phyloP scores from a whole-genome alignment of 1,284 basidiomycete species.

The Tetrapyrgos nigripes region DNA sequence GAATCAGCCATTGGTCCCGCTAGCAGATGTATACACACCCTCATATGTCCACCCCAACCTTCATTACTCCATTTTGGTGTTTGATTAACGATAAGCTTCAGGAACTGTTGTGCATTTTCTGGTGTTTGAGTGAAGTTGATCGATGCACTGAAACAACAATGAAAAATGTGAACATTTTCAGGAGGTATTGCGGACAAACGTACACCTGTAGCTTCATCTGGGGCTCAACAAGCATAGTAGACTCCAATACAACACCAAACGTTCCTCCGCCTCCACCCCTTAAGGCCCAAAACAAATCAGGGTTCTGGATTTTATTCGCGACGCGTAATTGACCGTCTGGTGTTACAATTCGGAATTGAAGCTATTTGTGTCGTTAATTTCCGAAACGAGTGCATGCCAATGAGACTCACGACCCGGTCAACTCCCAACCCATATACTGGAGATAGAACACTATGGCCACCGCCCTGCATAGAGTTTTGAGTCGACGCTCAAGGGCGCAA shows the following conservation, averaged over 20 bases:
- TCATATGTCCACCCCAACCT: conserved; percentile 60
- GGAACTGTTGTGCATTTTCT: conserved; percentile 29
- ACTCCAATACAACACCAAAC: conserved; percentile 45
- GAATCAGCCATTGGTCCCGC: conserved; percentile 15
- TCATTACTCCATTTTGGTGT: conserved; percentile 48
- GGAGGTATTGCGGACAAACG: neutral
- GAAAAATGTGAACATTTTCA: conserved; percentile 24
- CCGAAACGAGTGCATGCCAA: neutral
- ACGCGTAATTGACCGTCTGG: conserved; percentile 38
- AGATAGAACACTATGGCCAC: conserved; percentile 49
- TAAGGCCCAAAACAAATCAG: conserved; percentile 46
- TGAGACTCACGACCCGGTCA: conserved; percentile 43
- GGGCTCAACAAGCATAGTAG: conserved; percentile 41
- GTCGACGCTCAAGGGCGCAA: neutral
- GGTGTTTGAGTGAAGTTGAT: conserved; percentile 19
- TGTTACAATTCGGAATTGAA: conserved; percentile 44
- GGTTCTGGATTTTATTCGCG: conserved; percentile 40
- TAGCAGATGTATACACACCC: conserved; percentile 35
- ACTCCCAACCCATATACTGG: conserved; percentile 41
- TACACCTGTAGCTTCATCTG: conserved; percentile 36
- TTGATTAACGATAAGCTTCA: conserved; percentile 42
- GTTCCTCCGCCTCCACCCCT: conserved; percentile 46
- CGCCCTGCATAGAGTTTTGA: conserved; percentile 36
- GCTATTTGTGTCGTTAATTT: conserved; percentile 21
- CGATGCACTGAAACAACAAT: conserved; percentile 13